Percentiles rank a stretch among this genome's conserved stretches.
phyloP scores from a whole-genome alignment of 306 rosid genomes.

The Pterocarpus macrocarpus region DNA sequence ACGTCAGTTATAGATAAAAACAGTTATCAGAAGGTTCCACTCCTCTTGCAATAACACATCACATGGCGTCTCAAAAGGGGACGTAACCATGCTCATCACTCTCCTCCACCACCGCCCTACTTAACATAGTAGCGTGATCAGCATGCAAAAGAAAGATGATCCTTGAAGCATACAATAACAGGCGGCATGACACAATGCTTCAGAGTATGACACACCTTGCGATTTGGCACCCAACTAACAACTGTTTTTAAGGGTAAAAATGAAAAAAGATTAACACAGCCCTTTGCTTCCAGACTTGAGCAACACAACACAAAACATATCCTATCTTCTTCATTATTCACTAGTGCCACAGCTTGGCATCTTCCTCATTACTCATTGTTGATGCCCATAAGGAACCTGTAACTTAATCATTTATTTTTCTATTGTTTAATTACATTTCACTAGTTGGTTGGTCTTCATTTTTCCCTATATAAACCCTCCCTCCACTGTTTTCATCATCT shows the following conservation, averaged over 20 bases:
- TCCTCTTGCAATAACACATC: slow-evolving; percentile 4
- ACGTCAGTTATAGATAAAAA: slow-evolving; percentile 46
- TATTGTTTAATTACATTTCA: slow-evolving; percentile 29
- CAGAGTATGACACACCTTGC: slow-evolving; percentile 26
- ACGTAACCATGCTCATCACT: slow-evolving; percentile 49
- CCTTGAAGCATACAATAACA: slow-evolving; percentile 48
- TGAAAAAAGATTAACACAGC: not conserved
- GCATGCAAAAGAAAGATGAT: slow-evolving; percentile 52
- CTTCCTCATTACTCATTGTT: slow-evolving; percentile 52
- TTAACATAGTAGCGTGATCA: slow-evolving; percentile 57
- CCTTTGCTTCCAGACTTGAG: slow-evolving; percentile 52
- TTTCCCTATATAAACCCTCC: slow-evolving; percentile 57
- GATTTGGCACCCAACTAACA: slow-evolving; percentile 44
- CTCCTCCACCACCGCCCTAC: slow-evolving; percentile 16
- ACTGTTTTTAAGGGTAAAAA: not conserved
- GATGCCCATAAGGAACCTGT: slow-evolving; percentile 62
- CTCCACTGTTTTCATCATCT: slow-evolving; percentile 45
- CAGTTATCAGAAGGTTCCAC: slow-evolving; percentile 43
- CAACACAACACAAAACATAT: slow-evolving; percentile 37
- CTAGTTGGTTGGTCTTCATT: not conserved
- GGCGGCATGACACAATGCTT: slow-evolving; percentile 34
- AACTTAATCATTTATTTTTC: slow-evolving; percentile 44
- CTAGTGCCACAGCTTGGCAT: slow-evolving; percentile 12
- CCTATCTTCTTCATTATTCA: slow-evolving; percentile 32
- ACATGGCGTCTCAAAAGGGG: slow-evolving; percentile 41